These are phyloP conservation scores for Boeremia lycopersici DNA, from an alignment of 2,329 filamentous ascomycete species.

Conservation along the genomic window DNA sequence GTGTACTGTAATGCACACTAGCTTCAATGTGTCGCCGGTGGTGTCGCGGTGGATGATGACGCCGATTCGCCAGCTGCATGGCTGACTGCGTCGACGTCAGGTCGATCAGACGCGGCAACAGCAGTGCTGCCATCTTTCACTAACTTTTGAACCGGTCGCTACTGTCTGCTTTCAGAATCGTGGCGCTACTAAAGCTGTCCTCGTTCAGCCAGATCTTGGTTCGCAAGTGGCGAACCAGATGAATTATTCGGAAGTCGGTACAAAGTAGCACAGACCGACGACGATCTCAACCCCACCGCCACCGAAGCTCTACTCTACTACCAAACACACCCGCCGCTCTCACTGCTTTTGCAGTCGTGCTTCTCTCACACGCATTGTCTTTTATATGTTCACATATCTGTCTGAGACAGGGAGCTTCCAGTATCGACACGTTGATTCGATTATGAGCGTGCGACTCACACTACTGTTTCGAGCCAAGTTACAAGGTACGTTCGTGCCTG, in stretches of 20 bases:
- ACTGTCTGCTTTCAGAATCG: background rate
- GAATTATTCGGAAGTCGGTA: constrained; percentile 1
- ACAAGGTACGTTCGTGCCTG: constrained; percentile 29
- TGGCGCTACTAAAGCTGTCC: background rate
- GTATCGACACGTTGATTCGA: constrained; percentile 26
- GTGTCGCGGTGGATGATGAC: background rate
- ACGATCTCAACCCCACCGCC: constrained; percentile 14
- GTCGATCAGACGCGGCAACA: background rate
- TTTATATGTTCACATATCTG: constrained; percentile 14
- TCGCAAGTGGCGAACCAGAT: constrained; percentile 10
- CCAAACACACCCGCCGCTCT: constrained; percentile 5
- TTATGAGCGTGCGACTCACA: constrained; percentile 40
- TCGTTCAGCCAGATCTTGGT: constrained; percentile 1
- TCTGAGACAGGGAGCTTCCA: constrained; percentile 14
- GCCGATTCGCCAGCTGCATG: constrained; percentile 2
- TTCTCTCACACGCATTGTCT: constrained; percentile 10
- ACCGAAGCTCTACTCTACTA: constrained; percentile 12
- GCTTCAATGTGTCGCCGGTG: background rate
- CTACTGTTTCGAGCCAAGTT: constrained; percentile 36
- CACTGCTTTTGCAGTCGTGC: constrained; percentile 1
- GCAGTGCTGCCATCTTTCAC: background rate
- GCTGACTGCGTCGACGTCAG: constrained; percentile 5
- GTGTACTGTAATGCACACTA: background rate
- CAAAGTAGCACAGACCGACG: background rate
- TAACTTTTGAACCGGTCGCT: constrained; percentile 1